phyloP scores from a whole-genome alignment of 2,329 filamentous ascomycete genomes.

The Fusarium haematococcum region DNA sequence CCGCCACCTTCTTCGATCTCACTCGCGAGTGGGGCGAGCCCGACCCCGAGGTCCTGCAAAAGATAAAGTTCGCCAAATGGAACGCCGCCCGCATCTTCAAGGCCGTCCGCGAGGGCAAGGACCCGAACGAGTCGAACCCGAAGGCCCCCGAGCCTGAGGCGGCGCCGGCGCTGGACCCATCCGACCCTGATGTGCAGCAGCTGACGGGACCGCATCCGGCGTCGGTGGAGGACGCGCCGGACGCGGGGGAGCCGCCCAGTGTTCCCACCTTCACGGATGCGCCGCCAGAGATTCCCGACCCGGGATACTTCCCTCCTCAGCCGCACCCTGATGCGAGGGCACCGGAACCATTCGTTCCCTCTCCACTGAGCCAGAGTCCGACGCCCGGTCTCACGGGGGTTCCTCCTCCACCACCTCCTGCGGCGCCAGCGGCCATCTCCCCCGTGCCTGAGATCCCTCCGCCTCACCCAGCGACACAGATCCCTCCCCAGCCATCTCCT shows the following conservation, averaged over 20 bases:
- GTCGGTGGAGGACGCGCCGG: conserved; percentile 66
- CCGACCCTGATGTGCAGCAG: conserved; percentile 73
- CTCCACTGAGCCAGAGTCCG: conserved; percentile 50
- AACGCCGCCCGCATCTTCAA: conserved; percentile 92
- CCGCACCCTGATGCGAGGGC: conserved; percentile 7
- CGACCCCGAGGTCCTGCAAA: conserved; percentile 81
- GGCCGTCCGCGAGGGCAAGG: conserved; percentile 88
- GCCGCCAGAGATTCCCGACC: conserved; percentile 43
- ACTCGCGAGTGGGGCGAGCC: conserved; percentile 84
- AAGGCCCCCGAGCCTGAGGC: conserved; percentile 64
- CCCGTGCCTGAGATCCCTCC: conserved; percentile 19
- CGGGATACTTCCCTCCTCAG: conserved; percentile 50
- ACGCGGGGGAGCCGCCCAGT: conserved; percentile 52
- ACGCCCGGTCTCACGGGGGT: conserved; percentile 34
- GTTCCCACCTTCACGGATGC: conserved; percentile 45
- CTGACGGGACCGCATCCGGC: conserved; percentile 55
- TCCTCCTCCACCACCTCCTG: conserved; percentile 34
- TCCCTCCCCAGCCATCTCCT: conserved; percentile 46
- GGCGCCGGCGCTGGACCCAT: conserved; percentile 65
- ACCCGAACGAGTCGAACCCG: conserved; percentile 93
- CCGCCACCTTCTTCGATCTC: conserved; percentile 91
- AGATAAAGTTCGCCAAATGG: conserved; percentile 97
- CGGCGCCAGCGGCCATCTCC: conserved; percentile 19
- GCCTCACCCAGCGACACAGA: conserved; percentile 31
- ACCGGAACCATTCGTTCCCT: conserved; percentile 48